Evolutionary conservation across 805 yeast species (phyloP), one percentile per base, ranked within the genome.

Genomic region (Wickerhamiella australiensis): DNA sequence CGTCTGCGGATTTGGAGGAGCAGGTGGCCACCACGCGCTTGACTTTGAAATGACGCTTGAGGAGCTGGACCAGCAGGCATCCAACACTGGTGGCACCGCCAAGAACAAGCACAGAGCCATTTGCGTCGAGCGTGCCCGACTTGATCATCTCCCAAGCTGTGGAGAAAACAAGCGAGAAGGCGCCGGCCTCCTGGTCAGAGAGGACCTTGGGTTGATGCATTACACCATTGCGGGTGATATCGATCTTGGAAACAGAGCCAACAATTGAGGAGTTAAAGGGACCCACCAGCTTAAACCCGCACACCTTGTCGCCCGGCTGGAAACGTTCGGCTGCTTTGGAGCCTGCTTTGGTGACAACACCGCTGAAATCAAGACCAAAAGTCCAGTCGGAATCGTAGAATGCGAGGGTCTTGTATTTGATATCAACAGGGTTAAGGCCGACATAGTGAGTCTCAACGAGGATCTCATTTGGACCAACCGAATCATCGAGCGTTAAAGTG

Each of bases 31-130:
- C 79, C 20, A 85, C 74, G 11, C 71, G 70, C 22, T 65, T 65
- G 7, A 77, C 76, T 2, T 69, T 64, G 50, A 68, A 68, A 43
- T 65, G 60, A 36, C 71, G 61, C 61, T 75, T 79, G 8, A 80
- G 76, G 37, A 82, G 61, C 61, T 79, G 84, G 31, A 77, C 66
- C 3, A 73, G 68, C 52, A 68, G 71, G 25, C 71, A 60, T 20
- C 88, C 87, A 13, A 82, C 87, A 12, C 80, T 65, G 1, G 94
- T 78, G 7, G 83, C 79, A 22, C 82, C 90, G 35, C 95, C 95
- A 43, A 82, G 66, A 18, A 85, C 71, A 44, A 83, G 68, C 2
- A 80, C 74, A 51, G 70, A 74, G 2, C 76, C 66, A 7, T 68
- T 65, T 12, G 66, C 65, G 29, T 65, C 66, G 20, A 74, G 63